Evolutionary conservation across 2,329 filamentous ascomycete genomes (phyloP).

Genomic region (Paraphaeosphaeria minitans): DNA sequence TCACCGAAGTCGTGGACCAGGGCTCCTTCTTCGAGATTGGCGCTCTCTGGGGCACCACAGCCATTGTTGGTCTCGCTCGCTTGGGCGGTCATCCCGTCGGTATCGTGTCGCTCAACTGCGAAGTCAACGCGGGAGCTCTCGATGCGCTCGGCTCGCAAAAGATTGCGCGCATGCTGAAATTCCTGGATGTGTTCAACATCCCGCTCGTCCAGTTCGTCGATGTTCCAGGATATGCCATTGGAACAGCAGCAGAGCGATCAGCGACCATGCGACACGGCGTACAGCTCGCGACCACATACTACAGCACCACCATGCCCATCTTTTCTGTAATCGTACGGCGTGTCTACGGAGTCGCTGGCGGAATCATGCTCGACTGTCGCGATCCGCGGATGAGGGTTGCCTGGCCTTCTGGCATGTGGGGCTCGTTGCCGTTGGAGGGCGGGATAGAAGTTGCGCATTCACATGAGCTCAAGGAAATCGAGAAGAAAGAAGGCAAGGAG

Average conservation of each 20-base stretch:
- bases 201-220: conserved; percentile 69
- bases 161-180: conserved; percentile 63
- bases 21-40: conserved; percentile 69
- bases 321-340: conserved; percentile 67
- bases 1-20: conserved; percentile 61
- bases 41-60: conserved; percentile 64
- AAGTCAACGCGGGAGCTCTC: conserved; percentile 64
- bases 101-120: conserved; percentile 65
- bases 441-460: conserved; percentile 69
- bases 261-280: conserved; percentile 70
- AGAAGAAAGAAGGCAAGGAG: conserved; percentile 57
- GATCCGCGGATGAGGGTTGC: conserved; percentile 66
- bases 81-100: conserved; percentile 63
- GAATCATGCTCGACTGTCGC: conserved; percentile 66
- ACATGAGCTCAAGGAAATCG: conserved; percentile 62
- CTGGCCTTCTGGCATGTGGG: conserved; percentile 69
- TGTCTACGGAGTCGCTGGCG: conserved; percentile 68
- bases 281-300: conserved; percentile 65
- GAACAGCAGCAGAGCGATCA: conserved; percentile 65
- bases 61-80: conserved; percentile 65
- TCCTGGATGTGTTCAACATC: conserved; percentile 69
- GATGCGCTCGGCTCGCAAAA: conserved; percentile 67
- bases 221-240: conserved; percentile 65
- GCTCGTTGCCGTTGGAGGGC: conserved; percentile 65
- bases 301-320: conserved; percentile 65